Evolutionary conservation across 495 filamentous ascomycete species (phyloP), one percentile per base, ranked within the genome.

Genomic region (Apodospora peruviana): DNA sequence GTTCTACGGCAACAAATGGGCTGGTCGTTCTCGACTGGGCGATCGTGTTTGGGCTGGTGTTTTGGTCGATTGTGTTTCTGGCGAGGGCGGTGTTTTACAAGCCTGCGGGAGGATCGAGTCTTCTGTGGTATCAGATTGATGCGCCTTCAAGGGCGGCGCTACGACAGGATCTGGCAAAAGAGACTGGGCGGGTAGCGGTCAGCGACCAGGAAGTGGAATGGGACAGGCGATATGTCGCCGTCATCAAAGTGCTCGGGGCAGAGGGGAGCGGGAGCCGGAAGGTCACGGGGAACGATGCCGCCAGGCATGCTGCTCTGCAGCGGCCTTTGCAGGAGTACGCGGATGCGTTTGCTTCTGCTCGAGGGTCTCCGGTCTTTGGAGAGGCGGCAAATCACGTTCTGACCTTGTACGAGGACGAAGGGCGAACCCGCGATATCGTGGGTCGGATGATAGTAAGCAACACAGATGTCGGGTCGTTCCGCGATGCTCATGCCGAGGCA

Each of bases 1-100:
- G 41, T 19, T 45, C 51, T 19, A 20, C 12, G 18, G 21, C 22
- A 16, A 45, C 40, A 3, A 36, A 23, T 19, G 51, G 40, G n/a
- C 16, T 54, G 23, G 41, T 54, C 4, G 43, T 54, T 14, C 16
- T 54, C 20, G 51, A 54, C 45, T 54, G 51, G 51, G 46, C 45
- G 0, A 46, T 54, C 5, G 46, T 54, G 1, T 49, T 49, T 25
- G 51, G 46, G 21, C 20, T 54, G 40, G 51, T 54, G 14, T 39
- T 54, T 34, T 54, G 51, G 51, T 54, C 51, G 1, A 25, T 54
- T n/a, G 35, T 38, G 12, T 45, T 54, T 29, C 24, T 54, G 10
- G 41, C 25, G 7, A 32, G 45, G 42, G 18, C 51, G 0, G 20
- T 54, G n/a, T 8, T 48, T 24, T 21, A 11, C 5, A 4, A 12